Conservation (phyloP, 73 alveolate species). For the Symbiodinium natans region DNA sequence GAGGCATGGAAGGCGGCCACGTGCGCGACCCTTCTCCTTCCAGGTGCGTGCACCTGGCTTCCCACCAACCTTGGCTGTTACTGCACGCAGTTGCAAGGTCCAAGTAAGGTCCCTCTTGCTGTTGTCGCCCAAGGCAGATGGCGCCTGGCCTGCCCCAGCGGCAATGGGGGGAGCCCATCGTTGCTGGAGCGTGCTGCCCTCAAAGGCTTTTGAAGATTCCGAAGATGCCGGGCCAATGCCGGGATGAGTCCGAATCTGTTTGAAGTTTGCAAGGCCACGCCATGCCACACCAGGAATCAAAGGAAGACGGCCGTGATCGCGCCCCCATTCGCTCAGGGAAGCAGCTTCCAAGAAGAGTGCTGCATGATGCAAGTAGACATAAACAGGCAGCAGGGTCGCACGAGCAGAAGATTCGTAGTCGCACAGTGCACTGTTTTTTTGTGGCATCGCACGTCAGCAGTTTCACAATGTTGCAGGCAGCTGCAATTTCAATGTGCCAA, state of each 20-base stretch:
- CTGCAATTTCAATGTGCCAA: not conserved
- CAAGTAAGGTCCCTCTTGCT: too few species aligned
- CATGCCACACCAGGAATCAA: slow-evolving; percentile 17
- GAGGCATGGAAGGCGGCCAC: slow-evolving; percentile 7
- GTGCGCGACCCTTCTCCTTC: slow-evolving; percentile 15
- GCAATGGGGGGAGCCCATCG: not conserved
- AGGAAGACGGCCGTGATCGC: not conserved
- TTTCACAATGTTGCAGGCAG: not conserved
- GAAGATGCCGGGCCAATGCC: too few species aligned
- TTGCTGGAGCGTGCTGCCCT: not conserved
- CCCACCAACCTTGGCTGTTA: too few species aligned
- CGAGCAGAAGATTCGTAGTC: too few species aligned
- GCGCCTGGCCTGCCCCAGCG: not conserved
- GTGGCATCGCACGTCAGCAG: not conserved
- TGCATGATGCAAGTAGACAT: not conserved
- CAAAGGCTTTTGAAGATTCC: too few species aligned
- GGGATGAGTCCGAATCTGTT: too few species aligned
- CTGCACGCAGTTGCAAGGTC: too few species aligned
- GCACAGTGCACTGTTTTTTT: too few species aligned
- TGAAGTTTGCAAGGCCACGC: not conserved
- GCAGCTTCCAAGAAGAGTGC: slow-evolving; percentile 11
- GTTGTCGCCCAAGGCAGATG: too few species aligned
- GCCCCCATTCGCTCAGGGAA: not conserved
- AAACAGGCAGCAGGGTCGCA: too few species aligned
- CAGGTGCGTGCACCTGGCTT: not conserved